phyloP scores from a whole-genome alignment of 345 rosid species.

The Eucalyptus caleyi region DNA sequence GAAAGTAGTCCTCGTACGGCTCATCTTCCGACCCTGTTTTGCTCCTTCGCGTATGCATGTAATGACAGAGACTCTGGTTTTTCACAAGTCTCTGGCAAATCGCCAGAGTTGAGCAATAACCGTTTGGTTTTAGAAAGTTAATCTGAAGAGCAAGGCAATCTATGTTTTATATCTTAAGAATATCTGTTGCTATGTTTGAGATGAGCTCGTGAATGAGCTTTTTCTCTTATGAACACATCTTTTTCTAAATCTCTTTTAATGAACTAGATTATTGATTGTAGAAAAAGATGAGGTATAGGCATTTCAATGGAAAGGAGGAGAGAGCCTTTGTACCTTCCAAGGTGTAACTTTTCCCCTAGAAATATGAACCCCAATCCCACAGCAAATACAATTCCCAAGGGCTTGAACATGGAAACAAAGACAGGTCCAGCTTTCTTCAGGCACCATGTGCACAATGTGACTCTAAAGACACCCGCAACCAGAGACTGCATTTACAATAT shows the following conservation, averaged over 20 bases:
- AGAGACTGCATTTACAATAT: neutral
- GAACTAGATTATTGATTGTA: neutral
- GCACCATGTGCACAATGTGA: neutral
- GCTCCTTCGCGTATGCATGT: neutral
- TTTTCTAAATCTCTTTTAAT: neutral
- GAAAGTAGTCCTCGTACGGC: neutral
- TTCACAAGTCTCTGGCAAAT: neutral
- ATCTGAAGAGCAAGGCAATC: neutral
- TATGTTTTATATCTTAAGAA: neutral
- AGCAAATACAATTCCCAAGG: neutral
- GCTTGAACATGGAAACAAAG: constrained; percentile 1
- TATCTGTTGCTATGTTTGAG: neutral
- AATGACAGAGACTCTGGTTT: neutral
- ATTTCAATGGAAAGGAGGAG: neutral
- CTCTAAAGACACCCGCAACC: neutral
- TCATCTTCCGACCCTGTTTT: neutral
- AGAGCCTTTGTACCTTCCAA: neutral
- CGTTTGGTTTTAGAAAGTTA: neutral
- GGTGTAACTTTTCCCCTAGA: neutral
- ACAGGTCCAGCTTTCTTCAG: neutral
- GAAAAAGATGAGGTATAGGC: neutral
- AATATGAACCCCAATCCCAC: neutral
- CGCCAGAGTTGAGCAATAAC: neutral
- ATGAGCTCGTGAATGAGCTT: neutral
- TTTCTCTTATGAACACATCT: neutral